Conservation (phyloP, 805 yeast genomes). For the Starmerella ratchasimensis region DNA sequence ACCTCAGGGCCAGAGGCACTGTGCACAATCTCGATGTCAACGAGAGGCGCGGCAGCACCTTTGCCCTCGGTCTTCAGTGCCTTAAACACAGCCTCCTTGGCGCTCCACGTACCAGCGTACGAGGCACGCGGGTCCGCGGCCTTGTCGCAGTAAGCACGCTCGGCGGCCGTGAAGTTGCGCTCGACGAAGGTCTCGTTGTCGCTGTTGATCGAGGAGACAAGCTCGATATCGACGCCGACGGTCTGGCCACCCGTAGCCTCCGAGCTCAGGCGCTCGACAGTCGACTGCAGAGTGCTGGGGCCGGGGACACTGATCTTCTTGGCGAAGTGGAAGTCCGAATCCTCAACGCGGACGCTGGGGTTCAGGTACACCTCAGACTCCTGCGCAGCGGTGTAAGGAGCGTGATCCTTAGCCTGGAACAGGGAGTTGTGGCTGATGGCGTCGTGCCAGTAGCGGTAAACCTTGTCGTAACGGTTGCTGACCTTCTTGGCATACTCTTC, state of each 20-base stretch:
- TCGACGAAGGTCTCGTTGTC: constrained; percentile 84
- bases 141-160: constrained; percentile 59
- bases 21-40: constrained; percentile 76
- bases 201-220: constrained; percentile 63
- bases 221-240: constrained; percentile 96
- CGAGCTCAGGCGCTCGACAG: constrained; percentile 25
- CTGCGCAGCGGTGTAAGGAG: constrained; percentile 82
- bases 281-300: constrained; percentile 25
- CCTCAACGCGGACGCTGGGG: constrained; percentile 72
- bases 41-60: constrained; percentile 92
- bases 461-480: constrained; percentile 64
- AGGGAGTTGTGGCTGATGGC: constrained; percentile 82
- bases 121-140: constrained; percentile 78
- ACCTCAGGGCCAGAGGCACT: constrained; percentile 75
- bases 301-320: constrained; percentile 12
- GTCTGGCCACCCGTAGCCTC: constrained; percentile 33
- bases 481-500: constrained; percentile 60
- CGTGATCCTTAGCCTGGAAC: constrained; percentile 83
- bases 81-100: constrained; percentile 98
- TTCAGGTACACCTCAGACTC: constrained; percentile 88
- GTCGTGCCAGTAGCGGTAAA: constrained; percentile 91
- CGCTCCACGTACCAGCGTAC: constrained; percentile 97
- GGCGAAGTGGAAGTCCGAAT: constrained; percentile 10
- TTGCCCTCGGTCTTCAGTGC: constrained; percentile 74
- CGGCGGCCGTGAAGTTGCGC: constrained; percentile 77